Percentiles rank a stretch among this genome's conserved stretches.
Conservation (phyloP, 257 asterid species). For the Haberlea rhodopensis region DNA sequence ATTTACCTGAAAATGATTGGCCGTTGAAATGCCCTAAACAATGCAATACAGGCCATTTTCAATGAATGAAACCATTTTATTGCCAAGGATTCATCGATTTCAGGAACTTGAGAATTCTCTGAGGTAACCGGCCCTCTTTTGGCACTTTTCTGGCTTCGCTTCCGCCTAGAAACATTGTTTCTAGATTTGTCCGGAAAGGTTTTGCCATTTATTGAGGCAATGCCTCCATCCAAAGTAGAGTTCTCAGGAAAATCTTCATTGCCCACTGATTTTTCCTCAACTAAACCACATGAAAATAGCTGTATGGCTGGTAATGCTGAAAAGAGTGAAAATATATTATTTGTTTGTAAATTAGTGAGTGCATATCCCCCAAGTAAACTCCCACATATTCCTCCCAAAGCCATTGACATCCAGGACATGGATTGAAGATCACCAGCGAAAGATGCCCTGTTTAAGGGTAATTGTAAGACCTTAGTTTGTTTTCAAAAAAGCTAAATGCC, state of each 20-base stretch:
- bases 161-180: slow-evolving; percentile 45
- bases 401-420: slow-evolving; percentile 96
- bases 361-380: slow-evolving; percentile 92
- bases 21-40: slow-evolving; percentile 74
- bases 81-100: slow-evolving; percentile 38
- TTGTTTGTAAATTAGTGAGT: slow-evolving; percentile 48
- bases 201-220: slow-evolving; percentile 31
- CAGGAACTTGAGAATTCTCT: slow-evolving; percentile 33
- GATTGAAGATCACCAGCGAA: slow-evolving; percentile 99
- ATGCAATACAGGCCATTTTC: slow-evolving; percentile 57
- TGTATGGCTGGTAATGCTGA: slow-evolving; percentile 72
- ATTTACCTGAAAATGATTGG: slow-evolving; percentile 83
- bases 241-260: slow-evolving; percentile 33
- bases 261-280: slow-evolving; percentile 54
- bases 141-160: slow-evolving; percentile 53
- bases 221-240: slow-evolving; percentile 45
- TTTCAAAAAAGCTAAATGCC: slow-evolving; percentile 10
- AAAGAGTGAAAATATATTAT: slow-evolving; percentile 66
- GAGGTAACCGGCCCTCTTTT: slow-evolving; percentile 29
- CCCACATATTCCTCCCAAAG: slow-evolving; percentile 93
- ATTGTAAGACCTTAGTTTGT: slow-evolving; percentile 25
- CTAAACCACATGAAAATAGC: slow-evolving; percentile 75
- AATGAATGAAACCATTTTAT: slow-evolving; percentile 55
- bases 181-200: slow-evolving; percentile 37
- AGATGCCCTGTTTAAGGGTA: slow-evolving; percentile 64